Conservation (phyloP, 495 filamentous ascomycete genomes). For the Penicillium cataractarum region DNA sequence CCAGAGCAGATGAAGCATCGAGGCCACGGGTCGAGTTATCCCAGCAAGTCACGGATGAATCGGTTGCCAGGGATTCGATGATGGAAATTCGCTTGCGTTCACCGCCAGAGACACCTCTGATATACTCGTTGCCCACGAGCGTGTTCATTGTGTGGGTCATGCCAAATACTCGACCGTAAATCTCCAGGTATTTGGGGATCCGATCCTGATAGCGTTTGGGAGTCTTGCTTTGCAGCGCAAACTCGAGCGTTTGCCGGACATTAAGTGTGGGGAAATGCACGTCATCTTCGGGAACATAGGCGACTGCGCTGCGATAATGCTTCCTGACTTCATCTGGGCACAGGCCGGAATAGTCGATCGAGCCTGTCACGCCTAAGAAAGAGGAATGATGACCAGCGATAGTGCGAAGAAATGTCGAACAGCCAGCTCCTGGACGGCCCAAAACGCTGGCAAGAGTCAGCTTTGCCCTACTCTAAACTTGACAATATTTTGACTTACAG, state of each 20-base stretch:
- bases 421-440: conserved; percentile 82
- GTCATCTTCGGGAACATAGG: conserved; percentile 85
- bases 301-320: conserved; percentile 74
- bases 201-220: conserved; percentile 70
- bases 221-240: conserved; percentile 77
- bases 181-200: conserved; percentile 69
- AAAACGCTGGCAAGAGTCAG: conserved; percentile 54
- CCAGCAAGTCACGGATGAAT: conserved; percentile 77
- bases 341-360: conserved; percentile 79
- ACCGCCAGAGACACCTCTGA: conserved; percentile 86
- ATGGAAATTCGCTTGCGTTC: conserved; percentile 70
- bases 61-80: conserved; percentile 64
- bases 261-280: conserved; percentile 80
- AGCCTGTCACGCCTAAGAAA: conserved; percentile 75
- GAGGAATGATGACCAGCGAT: conserved; percentile 80
- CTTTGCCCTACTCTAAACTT: not conserved
- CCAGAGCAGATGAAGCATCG: conserved; percentile 79
- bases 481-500: conserved; percentile 41
- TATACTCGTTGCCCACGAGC: conserved; percentile 78
- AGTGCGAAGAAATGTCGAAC: conserved; percentile 84
- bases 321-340: conserved; percentile 59
- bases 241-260: conserved; percentile 81
- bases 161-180: conserved; percentile 78
- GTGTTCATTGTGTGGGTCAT: conserved; percentile 82
- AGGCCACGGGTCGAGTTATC: conserved; percentile 84